phyloP scores from a whole-genome alignment of 2,329 filamentous ascomycete genomes.

The Colletotrichum sp. region DNA sequence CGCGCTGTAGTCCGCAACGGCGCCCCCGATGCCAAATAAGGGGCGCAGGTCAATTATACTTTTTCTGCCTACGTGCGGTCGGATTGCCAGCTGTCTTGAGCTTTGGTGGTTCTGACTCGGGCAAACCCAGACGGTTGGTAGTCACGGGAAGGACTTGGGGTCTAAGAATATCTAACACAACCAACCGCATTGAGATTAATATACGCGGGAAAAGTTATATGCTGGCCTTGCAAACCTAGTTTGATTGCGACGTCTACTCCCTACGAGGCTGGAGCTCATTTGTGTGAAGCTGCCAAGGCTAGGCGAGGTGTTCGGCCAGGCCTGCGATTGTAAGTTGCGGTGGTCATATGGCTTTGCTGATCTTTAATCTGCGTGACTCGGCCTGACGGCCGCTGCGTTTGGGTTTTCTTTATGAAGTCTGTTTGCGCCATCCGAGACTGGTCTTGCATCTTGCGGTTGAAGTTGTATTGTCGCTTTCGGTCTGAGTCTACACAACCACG shows the following conservation, averaged over 20 bases:
- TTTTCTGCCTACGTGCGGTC: not conserved
- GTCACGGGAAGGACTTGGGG: not conserved
- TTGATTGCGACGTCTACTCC: not conserved
- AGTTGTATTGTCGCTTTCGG: not conserved
- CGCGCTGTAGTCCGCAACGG: not conserved
- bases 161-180: not conserved
- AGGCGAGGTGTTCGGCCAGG: not conserved
- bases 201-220: not conserved
- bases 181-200: not conserved
- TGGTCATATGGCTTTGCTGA: not conserved
- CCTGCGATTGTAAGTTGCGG: not conserved
- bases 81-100: not conserved
- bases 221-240: not conserved
- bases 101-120: rapidly evolving
- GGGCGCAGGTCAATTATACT: not conserved
- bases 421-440: not conserved
- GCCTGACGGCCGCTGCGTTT: too few relatives aligned
- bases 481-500: not conserved
- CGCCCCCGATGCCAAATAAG: not conserved
- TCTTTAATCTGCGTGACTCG: not conserved
- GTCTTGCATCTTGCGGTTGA: not conserved
- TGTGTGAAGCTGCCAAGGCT: not conserved
- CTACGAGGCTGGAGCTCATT: not conserved
- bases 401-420: not conserved
- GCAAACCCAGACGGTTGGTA: not conserved